Base-by-base conservation (phyloP, 2,329 filamentous ascomycete genomes). In the Epichloe typhina region DNA sequence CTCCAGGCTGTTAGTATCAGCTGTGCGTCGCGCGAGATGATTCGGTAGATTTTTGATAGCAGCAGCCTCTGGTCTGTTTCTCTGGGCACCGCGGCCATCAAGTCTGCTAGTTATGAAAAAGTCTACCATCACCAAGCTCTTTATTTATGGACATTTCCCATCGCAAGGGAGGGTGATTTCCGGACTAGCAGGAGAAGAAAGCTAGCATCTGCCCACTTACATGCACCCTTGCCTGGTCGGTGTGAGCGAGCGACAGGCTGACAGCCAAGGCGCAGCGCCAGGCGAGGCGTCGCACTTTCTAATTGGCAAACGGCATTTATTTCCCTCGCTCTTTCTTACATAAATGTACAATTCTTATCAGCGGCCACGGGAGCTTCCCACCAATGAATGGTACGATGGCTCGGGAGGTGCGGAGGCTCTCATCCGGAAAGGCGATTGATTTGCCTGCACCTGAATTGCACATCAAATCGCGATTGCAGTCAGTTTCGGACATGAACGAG, bases 271-370 rank as follows among this genome's bases (percentile, higher is more conserved):
- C 19, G 21, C 13, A 38, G 43, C 13, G 19, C 47, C 37, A 47
- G 44, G 39, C 44, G 44, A 43, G 49, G 49, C 49, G 49, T 41
- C 43, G 43, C 49, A 19, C 43, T 46, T 9, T 31, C 26, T 2
- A 31, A 31, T 31, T 31, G 26, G 26, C 1, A 31, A 50, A 26
- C 6, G 39, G 37, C 23, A n/a, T 33, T 26, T 33, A 21, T 47
- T 33, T 21, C 9, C 23, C 23, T 15, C 23, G 17, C 38, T 40
- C 21, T 6, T 21, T 45, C 36, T 35, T 35, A 9, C 23, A 5
- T 23, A 6, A 0, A 19, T 19, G 19, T 19, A 19, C 17, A 17
- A 17, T 48, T 11, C 41, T 35, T 41, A 49, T 49, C 47, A 13
- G 31, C 38, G 31, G 23, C 26, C 31, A 8, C 42, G 12, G 11